Conservation (phyloP, 2,329 filamentous ascomycete species). For the Aspergillus viridinutans region DNA sequence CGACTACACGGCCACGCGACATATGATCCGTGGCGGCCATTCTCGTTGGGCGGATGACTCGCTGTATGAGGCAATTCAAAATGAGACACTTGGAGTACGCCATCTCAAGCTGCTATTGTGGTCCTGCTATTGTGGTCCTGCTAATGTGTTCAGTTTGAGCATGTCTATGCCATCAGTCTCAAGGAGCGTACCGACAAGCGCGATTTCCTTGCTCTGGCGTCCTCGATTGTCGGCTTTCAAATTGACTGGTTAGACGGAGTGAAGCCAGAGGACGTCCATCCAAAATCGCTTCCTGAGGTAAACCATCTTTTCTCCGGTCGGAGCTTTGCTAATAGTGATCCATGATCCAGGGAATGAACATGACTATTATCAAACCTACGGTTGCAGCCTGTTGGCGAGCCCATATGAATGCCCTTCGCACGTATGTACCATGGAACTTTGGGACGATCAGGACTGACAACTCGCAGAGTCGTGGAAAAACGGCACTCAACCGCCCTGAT, state of each 20-base stretch:
- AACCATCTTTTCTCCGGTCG: not conserved
- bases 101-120: not conserved
- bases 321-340: not conserved
- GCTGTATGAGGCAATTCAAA: conserved; percentile 19
- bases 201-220: conserved; percentile 45
- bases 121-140: not conserved
- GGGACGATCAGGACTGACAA: not conserved
- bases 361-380: conserved; percentile 14
- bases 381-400: conserved; percentile 43
- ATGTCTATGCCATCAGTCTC: conserved; percentile 46
- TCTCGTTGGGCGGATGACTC: conserved; percentile 9
- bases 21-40: conserved; percentile 4
- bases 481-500: conserved; percentile 49
- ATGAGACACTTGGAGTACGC: conserved; percentile 27
- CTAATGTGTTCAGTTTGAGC: conserved; percentile 34
- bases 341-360: conserved; percentile 10
- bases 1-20: conserved; percentile 1
- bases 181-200: conserved; percentile 48
- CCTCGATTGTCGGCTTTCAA: conserved; percentile 40
- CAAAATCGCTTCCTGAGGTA: conserved; percentile 43
- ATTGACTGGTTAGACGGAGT: conserved; percentile 46
- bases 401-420: conserved; percentile 35
- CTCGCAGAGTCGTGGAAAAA: conserved; percentile 40
- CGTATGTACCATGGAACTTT: conserved; percentile 13
- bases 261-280: conserved; percentile 35